Conservation (phyloP, 768 basidiomycete genomes). For the Ramaria rubella region DNA sequence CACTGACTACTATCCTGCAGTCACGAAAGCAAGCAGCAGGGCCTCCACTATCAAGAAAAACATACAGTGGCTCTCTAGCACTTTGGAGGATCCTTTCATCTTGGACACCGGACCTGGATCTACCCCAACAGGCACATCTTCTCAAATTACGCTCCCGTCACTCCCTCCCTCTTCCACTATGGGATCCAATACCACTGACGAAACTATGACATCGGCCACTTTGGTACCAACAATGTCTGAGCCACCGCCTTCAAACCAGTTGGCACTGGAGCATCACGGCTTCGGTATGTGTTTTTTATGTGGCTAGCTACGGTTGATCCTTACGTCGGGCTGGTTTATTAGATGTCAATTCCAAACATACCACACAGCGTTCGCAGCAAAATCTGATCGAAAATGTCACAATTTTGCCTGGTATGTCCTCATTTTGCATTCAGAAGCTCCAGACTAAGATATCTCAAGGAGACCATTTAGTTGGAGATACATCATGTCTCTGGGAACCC, state of each 20-base stretch:
- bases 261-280: too few species aligned
- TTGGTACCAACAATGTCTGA: not conserved
- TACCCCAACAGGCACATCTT: not conserved
- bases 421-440: too few species aligned
- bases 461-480: too few species aligned
- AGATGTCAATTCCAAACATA: too few species aligned
- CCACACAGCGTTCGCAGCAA: too few species aligned
- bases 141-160: not conserved
- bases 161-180: not conserved
- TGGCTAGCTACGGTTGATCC: too few species aligned
- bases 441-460: too few species aligned
- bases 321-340: too few species aligned
- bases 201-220: not conserved
- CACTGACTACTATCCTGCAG: not conserved
- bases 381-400: too few species aligned
- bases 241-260: not conserved
- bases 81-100: not conserved
- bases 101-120: not conserved
- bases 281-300: too few species aligned
- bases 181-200: not conserved
- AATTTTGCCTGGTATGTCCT: too few species aligned
- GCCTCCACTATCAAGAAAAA: not conserved
- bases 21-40: not conserved
- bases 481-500: too few species aligned
- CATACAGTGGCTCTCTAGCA: not conserved